Conservation (phyloP, 75 land plant genomes). For the Gnetum montanum region DNA sequence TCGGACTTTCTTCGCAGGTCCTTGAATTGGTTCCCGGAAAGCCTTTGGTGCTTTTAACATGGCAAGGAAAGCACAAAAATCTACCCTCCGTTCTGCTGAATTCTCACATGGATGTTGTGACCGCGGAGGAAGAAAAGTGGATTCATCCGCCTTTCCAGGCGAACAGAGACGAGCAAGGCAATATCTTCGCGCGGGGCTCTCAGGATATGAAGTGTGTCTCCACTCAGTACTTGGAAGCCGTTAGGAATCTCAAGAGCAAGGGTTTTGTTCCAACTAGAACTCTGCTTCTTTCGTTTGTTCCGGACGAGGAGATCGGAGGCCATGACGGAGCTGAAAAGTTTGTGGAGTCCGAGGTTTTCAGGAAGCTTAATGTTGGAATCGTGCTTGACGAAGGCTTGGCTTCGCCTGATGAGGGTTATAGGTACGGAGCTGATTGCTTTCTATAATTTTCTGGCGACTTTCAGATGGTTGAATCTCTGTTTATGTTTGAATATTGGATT, state of each 20-base stretch:
- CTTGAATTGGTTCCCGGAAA: conserved; percentile 57
- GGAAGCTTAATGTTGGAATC: conserved; percentile 61
- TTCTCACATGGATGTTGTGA: conserved; percentile 95
- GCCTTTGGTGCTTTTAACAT: conserved; percentile 69
- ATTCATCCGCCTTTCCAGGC: conserved; percentile 58
- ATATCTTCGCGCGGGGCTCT: conserved; percentile 80
- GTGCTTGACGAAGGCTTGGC: conserved; percentile 87
- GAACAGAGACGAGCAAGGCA: conserved; percentile 34
- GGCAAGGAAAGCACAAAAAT: conserved; percentile 50
- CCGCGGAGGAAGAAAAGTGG: conserved; percentile 72
- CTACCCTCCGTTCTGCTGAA: conserved; percentile 82
- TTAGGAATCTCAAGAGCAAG: conserved; percentile 21
- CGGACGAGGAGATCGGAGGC: conserved; percentile 91
- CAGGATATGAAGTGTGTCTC: conserved; percentile 73
- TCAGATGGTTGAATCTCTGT: too few species aligned
- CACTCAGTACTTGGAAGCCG: conserved; percentile 63
- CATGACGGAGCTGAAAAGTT: conserved; percentile 55
- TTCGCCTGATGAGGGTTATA: conserved; percentile 48
- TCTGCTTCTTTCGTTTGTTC: conserved; percentile 66
- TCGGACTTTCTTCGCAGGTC: conserved; percentile 30
- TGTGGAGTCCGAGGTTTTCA: conserved; percentile 45
- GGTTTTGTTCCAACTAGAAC: conserved; percentile 51
- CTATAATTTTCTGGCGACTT: too few species aligned
- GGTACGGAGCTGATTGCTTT: too few species aligned
- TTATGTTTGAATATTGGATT: too few species aligned